Conservation (phyloP, 164 flowering plant species). For the Litsea cubeba region DNA sequence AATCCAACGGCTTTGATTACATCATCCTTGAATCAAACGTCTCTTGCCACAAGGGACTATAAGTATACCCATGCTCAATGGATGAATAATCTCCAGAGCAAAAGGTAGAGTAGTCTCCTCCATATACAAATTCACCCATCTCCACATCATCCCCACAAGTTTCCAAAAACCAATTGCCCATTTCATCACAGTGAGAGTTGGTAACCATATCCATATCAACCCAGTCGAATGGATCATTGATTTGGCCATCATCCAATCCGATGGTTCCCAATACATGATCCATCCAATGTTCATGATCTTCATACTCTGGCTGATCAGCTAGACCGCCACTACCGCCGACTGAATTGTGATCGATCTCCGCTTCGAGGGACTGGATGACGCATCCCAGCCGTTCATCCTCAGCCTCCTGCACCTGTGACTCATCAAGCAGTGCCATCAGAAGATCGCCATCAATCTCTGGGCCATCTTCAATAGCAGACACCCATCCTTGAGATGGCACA, state of each 20-base stretch:
- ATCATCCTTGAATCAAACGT: slow-evolving; percentile 4
- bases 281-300: neutral
- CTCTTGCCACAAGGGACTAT: slow-evolving; percentile 36
- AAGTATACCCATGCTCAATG: slow-evolving; percentile 22
- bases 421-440: slow-evolving; percentile 25
- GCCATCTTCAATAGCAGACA: neutral
- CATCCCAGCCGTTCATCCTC: slow-evolving; percentile 21
- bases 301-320: neutral
- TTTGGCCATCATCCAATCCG: neutral
- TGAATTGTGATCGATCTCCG: slow-evolving; percentile 11
- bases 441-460: slow-evolving; percentile 8
- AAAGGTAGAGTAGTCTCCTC: slow-evolving; percentile 18
- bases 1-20: too few relatives aligned
- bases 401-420: slow-evolving; percentile 14
- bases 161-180: slow-evolving; percentile 31
- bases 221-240: slow-evolving; percentile 20
- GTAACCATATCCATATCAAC: slow-evolving; percentile 28
- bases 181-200: slow-evolving; percentile 21
- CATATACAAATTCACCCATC: slow-evolving; percentile 12
- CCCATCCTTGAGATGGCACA: neutral
- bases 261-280: slow-evolving; percentile 1
- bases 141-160: slow-evolving; percentile 20
- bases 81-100: slow-evolving; percentile 10
- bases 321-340: too few relatives aligned
- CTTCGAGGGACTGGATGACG: slow-evolving; percentile 23